A percentile compares a stretch with the other conserved stretches of the same genome.
phyloP scores from a whole-genome alignment of 2,329 filamentous ascomycete genomes.

The Aspergillus quadrilineatus region DNA sequence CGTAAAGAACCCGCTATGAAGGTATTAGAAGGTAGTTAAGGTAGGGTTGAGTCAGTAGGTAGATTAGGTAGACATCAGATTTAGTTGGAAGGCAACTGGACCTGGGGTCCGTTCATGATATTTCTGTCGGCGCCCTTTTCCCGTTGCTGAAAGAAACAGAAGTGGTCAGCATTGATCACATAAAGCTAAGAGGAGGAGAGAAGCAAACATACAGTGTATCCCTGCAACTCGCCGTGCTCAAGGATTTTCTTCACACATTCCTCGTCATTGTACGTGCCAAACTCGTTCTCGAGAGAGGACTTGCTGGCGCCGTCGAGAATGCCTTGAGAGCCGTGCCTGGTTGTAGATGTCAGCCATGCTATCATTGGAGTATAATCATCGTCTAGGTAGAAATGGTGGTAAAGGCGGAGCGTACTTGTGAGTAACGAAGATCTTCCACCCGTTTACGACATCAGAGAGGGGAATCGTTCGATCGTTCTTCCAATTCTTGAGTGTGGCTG shows the following conservation, averaged over 20 bases:
- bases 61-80: background rate
- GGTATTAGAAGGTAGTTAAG: background rate
- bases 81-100: background rate
- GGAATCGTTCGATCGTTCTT: constrained; percentile 74
- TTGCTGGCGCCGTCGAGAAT: constrained; percentile 75
- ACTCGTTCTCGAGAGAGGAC: constrained; percentile 74
- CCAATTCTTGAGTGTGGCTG: constrained; percentile 74
- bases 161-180: constrained; percentile 9
- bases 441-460: constrained; percentile 77
- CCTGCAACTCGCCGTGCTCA: constrained; percentile 69
- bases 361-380: background rate
- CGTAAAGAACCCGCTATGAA: background rate
- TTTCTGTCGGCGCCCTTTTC: constrained; percentile 35
- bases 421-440: constrained; percentile 86
- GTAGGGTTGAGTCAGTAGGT: background rate
- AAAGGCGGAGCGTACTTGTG: constrained; percentile 62
- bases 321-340: constrained; percentile 78
- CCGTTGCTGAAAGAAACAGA: constrained; percentile 22
- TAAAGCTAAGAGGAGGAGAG: background rate
- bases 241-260: constrained; percentile 80
- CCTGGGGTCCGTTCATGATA: constrained; percentile 23
- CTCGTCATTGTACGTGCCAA: constrained; percentile 76
- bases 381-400: background rate
- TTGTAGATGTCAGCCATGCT: background rate
- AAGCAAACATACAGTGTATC: constrained; percentile 51